A percentile compares a stretch with the other conserved stretches of the same genome.
Conservation (phyloP, 345 rosid genomes). For the Brassica rapa region DNA sequence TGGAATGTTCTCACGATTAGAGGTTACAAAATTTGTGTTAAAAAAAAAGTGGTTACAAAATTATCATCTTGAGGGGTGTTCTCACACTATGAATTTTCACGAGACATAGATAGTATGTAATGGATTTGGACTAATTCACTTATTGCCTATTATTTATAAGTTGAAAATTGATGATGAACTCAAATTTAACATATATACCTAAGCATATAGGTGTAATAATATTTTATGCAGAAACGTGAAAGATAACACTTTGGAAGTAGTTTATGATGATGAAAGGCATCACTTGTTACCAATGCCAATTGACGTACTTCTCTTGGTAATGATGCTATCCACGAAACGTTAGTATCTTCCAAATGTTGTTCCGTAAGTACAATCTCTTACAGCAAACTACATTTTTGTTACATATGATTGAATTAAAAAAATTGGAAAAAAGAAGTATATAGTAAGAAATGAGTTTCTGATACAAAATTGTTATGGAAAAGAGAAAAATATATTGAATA, state of each 20-base stretch:
- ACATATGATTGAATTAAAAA: background rate
- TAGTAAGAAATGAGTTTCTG: background rate
- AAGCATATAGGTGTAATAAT: background rate
- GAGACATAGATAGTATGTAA: too few relatives aligned
- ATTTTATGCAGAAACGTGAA: background rate
- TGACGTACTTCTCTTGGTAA: background rate
- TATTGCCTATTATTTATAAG: background rate
- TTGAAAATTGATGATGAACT: background rate
- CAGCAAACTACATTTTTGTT: background rate
- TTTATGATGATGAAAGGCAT: background rate
- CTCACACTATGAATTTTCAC: too few relatives aligned
- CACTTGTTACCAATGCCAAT: background rate
- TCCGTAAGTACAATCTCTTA: background rate
- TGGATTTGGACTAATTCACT: too few relatives aligned
- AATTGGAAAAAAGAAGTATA: background rate
- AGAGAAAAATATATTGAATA: background rate
- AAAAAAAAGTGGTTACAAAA: too few relatives aligned
- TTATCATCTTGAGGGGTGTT: too few relatives aligned
- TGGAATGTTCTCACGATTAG: too few relatives aligned
- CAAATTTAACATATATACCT: background rate
- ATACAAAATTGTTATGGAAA: background rate
- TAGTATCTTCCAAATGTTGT: background rate
- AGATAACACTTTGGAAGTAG: background rate
- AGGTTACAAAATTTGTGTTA: too few relatives aligned
- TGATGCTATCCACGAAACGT: background rate